Evolutionary conservation across 495 filamentous ascomycete genomes (phyloP).

Genomic region (Neurospora hispaniola): DNA sequence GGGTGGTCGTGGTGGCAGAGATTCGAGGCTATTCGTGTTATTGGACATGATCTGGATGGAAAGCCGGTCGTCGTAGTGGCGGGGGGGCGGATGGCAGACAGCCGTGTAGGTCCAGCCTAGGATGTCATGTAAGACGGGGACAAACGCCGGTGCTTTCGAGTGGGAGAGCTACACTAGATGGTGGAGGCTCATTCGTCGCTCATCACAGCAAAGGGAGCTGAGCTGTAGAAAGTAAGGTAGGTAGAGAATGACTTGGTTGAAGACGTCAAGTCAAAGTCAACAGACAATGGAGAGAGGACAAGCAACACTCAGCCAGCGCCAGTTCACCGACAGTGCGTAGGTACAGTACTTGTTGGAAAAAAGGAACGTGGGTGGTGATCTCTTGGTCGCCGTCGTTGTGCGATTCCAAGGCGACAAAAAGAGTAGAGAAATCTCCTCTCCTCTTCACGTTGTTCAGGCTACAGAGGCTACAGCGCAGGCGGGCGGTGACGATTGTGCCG

Average conservation of each 20-base stretch:
- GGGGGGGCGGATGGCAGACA: neutral
- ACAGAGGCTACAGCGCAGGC: neutral
- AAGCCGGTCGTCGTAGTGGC: neutral
- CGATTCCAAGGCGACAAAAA: neutral
- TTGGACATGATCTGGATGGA: constrained; percentile 20
- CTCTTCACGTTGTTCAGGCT: neutral
- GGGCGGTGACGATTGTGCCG: neutral
- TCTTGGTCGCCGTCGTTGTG: neutral
- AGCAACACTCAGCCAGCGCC: neutral
- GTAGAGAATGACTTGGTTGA: neutral
- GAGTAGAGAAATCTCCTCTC: neutral
- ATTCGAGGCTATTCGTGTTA: constrained; percentile 23
- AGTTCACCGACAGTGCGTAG: neutral
- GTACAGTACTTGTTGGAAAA: neutral
- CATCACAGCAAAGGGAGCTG: neutral
- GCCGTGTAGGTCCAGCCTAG: neutral
- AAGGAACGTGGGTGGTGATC: neutral
- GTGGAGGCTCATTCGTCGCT: neutral
- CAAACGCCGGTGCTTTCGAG: neutral
- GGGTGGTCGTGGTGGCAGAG: constrained; percentile 40
- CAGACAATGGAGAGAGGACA: neutral
- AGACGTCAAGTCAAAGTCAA: neutral
- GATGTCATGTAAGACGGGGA: neutral
- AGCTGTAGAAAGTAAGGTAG: neutral
- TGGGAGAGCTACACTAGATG: neutral